Evolutionary conservation across 1,139 yeast species (phyloP).

Genomic region (Pichiaceae sp.): DNA sequence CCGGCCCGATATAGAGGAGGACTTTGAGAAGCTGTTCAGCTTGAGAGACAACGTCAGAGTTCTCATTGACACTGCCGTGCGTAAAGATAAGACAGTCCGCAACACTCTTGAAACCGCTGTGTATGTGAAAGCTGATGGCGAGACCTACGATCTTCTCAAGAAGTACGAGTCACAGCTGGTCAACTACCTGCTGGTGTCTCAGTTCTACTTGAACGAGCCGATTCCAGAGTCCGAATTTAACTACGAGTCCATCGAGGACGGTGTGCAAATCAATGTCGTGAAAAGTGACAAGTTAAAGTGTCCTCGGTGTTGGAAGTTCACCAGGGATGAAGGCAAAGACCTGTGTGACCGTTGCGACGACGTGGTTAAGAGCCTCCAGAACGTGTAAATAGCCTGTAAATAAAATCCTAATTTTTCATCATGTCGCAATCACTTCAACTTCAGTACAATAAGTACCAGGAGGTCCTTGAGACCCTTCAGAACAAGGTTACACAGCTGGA

Average conservation of each 20-base stretch:
- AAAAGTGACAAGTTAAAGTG: constrained; percentile 54
- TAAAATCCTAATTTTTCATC: not conserved
- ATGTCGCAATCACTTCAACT: constrained; percentile 31
- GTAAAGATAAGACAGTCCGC: constrained; percentile 38
- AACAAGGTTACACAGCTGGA: constrained; percentile 46
- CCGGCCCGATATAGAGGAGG: constrained; percentile 25
- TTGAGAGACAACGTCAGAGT: constrained; percentile 43
- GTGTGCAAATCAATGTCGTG: constrained; percentile 29
- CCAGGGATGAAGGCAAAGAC: constrained; percentile 39
- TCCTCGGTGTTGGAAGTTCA: constrained; percentile 90
- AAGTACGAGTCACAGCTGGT: constrained; percentile 25
- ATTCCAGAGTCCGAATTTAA: constrained; percentile 10
- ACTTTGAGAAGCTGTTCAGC: constrained; percentile 33
- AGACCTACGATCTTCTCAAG: constrained; percentile 12
- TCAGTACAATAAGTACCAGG: constrained; percentile 57
- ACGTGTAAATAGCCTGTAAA: constrained; percentile 2
- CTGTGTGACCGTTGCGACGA: constrained; percentile 65
- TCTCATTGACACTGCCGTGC: constrained; percentile 39
- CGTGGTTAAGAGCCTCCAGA: constrained; percentile 19
- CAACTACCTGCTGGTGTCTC: constrained; percentile 65
- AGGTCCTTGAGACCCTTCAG: constrained; percentile 47
- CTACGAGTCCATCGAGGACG: constrained; percentile 21
- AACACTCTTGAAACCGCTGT: constrained; percentile 59
- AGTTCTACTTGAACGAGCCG: constrained; percentile 31
- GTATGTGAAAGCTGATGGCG: constrained; percentile 24